Evolutionary conservation across 768 basidiomycete genomes (phyloP), one percentile per base, ranked within the genome.

Genomic region (Punctularia strigosozonata): DNA sequence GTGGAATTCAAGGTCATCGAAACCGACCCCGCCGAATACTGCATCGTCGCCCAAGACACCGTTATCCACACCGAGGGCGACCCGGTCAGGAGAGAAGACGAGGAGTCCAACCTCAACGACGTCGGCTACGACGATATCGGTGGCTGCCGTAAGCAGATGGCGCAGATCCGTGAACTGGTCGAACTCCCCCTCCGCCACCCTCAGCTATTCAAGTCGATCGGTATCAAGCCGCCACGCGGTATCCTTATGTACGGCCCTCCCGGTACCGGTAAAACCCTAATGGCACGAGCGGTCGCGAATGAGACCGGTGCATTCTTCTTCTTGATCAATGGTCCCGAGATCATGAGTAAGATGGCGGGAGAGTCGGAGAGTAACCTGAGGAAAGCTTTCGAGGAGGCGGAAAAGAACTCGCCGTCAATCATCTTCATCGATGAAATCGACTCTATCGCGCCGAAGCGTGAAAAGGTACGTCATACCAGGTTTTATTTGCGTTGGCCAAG

Each of bases 241-340:
- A 92, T 99, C 53, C 80, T 99, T 48, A 84, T 99, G 89, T 99
- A 75, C 55, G 94, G 94, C 40, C 94, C 94, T 46, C 94, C 94
- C 24, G 95, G 95, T 70, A 98, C 94, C 17, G 95, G 95, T 72
- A 99, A 98, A 68, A 98, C 95, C 5, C 75, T 99, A 48, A 99
- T 99, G 94, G 95, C 95, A 37, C 82, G 95, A 50, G 95, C 95
- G 5, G 95, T 99, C 34, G 95, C 95, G 46, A 99, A 99, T 58
- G 95, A 99, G 64, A 99, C 95, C 20, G 95, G 95, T 36, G 95
- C 95, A 13, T 99, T 99, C 77, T 99, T 99, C 75, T 99, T 99
- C 80, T 67, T 98, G 37, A 99, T 99, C 66, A 99, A 98, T 55
- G 95, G 95, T 39, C 95, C 95, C 37, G 95, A 99, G 63, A 98